Evolutionary conservation across 805 yeast genomes (phyloP).

Genomic region (Lachancea sp.): DNA sequence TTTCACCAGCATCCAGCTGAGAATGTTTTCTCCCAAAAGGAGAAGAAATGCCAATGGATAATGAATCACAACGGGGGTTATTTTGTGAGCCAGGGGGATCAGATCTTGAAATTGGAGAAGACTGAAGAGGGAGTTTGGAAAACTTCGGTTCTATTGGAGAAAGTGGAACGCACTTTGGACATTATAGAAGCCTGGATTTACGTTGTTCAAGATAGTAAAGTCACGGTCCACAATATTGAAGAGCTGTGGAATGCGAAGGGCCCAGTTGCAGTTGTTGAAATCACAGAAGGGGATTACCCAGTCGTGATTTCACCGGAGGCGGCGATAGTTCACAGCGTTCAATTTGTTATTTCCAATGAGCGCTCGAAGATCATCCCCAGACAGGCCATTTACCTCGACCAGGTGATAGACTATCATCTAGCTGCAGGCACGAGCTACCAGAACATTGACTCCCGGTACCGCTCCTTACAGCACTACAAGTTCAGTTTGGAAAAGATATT

Average conservation of each 20-base stretch:
- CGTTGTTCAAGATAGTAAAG: constrained; percentile 16
- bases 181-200: constrained; percentile 20
- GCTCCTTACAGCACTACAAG: constrained; percentile 24
- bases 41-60: constrained; percentile 22
- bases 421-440: constrained; percentile 10
- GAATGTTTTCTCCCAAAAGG: constrained; percentile 3
- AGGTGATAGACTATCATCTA: constrained; percentile 19
- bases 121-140: constrained; percentile 16
- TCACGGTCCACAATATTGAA: constrained; percentile 16
- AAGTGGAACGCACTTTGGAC: constrained; percentile 28
- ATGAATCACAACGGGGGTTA: constrained; percentile 21
- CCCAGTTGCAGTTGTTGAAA: constrained; percentile 13
- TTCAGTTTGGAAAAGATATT: constrained; percentile 32
- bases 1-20: constrained; percentile 16
- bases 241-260: constrained; percentile 21
- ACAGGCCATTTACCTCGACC: constrained; percentile 29
- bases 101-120: constrained; percentile 15
- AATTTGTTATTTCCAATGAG: constrained; percentile 17
- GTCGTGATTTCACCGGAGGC: constrained; percentile 24
- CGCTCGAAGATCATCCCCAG: constrained; percentile 18
- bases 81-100: constrained; percentile 17
- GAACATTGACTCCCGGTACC: constrained; percentile 21
- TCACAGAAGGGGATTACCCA: constrained; percentile 28
- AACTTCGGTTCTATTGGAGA: constrained; percentile 13
- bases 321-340: constrained; percentile 27